Evolutionary conservation across 2,329 filamentous ascomycete species (phyloP), one percentile per base, ranked within the genome.

Genomic region (Apiospora koreana): DNA sequence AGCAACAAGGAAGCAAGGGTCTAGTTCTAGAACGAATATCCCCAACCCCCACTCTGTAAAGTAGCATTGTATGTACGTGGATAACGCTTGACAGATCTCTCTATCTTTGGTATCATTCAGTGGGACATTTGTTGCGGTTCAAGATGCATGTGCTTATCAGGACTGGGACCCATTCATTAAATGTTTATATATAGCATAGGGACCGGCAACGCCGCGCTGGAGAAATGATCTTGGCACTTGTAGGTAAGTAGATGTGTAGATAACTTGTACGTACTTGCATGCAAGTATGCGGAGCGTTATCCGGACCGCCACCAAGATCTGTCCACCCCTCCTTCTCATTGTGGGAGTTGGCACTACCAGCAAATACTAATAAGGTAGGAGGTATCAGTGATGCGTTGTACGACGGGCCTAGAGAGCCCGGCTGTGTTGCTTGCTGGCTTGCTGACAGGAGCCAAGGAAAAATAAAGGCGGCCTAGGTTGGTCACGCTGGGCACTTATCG

Each of bases 381-480:
- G 54, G 28, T 62, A 38, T 62, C 54, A 62, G 54, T 28, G n/a
- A 62, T 62, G 54, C 28, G 54, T 62, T 62, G 54, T 62, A 62
- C 54, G 28, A 62, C 31, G 54, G 54, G 54, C 31, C 31, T n/a
- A 23, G 31, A n/a, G 54, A 38, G 31, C 28, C 21, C 31, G 54
- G 54, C 54, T 62, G 54, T 62, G 41, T 16, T 12, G 12, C 12
- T 43, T 43, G 54, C 54, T 62, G 54, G 12, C 12, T 43, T 43
- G 54, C 54, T 62, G 54, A 38, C 54, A 18, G 54, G 54, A 62
- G 54, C 54, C 31, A 62, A 62, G 31, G 8, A 62, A 58, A 35
- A 35, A 35, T 21, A 35, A 58, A n/a, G n/a, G n/a, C n/a, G 16
- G 28, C 25, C 31, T 28, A 9, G 48, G 28, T 58, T 31, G 50